These are phyloP conservation scores for Hebeloma cylindrosporum DNA, from an alignment of 768 basidiomycete genomes.

Conservation along the genomic window DNA sequence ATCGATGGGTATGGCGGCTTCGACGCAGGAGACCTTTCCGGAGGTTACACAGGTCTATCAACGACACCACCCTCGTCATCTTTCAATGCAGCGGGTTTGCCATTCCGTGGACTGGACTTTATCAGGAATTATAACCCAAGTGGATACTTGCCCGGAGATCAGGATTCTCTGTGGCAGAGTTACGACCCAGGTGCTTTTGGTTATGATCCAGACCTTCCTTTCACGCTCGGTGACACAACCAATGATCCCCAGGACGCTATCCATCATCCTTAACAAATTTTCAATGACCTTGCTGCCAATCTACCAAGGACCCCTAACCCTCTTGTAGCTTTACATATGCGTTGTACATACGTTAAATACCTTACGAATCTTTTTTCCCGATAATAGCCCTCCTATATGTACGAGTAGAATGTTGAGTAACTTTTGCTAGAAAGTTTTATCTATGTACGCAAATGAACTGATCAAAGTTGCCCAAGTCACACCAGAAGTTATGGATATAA, in stretches of 20 bases:
- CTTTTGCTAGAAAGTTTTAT: no score
- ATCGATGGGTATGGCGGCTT: slow-evolving; percentile 42
- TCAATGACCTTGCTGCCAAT: not conserved
- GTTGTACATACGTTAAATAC: slow-evolving; percentile 1
- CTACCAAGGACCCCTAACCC: not conserved
- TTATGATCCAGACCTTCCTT: slow-evolving; percentile 76
- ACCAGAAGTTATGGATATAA: no score
- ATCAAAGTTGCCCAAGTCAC: no score
- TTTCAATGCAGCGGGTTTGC: slow-evolving; percentile 73
- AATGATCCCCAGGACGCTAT: slow-evolving; percentile 38
- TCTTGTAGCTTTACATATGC: slow-evolving; percentile 6
- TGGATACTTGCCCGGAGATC: slow-evolving; percentile 46
- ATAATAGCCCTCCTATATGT: slow-evolving; percentile 9
- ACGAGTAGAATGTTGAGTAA: slow-evolving; percentile 5
- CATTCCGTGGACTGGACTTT: slow-evolving; percentile 82
- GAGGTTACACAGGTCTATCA: slow-evolving; percentile 43
- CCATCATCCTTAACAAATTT: slow-evolving; percentile 10
- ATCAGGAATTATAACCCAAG: slow-evolving; percentile 74
- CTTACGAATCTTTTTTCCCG: slow-evolving; percentile 6
- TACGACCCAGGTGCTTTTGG: slow-evolving; percentile 77
- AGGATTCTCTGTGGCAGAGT: slow-evolving; percentile 56
- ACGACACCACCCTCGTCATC: slow-evolving; percentile 61
- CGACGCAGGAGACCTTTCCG: slow-evolving; percentile 40
- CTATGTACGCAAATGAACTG: no score
- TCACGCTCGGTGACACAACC: slow-evolving; percentile 50